Evolutionary conservation across 2,329 filamentous ascomycete species (phyloP).

Genomic region (Xylaria hypoxylon): DNA sequence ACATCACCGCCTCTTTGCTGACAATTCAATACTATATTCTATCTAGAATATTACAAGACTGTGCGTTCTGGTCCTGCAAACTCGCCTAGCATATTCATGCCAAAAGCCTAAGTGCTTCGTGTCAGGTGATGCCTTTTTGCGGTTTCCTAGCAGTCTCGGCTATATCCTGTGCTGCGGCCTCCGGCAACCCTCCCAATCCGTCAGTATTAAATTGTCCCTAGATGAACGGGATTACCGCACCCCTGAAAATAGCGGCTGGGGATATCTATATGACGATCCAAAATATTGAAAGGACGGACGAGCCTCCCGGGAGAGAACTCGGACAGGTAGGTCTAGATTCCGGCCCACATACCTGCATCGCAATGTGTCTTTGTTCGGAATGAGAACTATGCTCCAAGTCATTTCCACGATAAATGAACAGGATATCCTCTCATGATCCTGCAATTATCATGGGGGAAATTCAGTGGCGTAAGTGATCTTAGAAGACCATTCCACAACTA

Average conservation of each 20-base stretch:
- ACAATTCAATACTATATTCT: constrained; percentile 5
- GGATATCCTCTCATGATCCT: background rate
- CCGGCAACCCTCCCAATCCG: constrained; percentile 25
- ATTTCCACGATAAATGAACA: constrained; percentile 3
- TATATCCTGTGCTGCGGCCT: constrained; percentile 29
- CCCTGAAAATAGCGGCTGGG: constrained; percentile 10
- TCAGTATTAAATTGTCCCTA: constrained; percentile 25
- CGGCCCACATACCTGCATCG: constrained; percentile 6
- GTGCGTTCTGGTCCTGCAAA: background rate
- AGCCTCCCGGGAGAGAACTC: constrained; percentile 14
- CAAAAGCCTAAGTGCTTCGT: constrained; percentile 24
- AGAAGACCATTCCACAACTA: background rate
- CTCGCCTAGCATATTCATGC: constrained; percentile 9
- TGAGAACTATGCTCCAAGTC: background rate
- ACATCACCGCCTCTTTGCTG: background rate
- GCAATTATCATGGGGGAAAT: constrained; percentile 2
- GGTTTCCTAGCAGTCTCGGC: constrained; percentile 23
- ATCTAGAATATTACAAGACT: background rate
- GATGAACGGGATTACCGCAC: constrained; percentile 28
- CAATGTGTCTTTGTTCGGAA: background rate
- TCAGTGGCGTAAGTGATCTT: background rate
- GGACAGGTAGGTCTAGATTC: constrained; percentile 14
- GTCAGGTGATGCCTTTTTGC: constrained; percentile 18
- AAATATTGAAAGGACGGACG: constrained; percentile 4
- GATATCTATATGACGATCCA: constrained; percentile 18